These are phyloP conservation scores for Euclidium syriacum DNA, from an alignment of 345 rosid genomes.

Conservation along the genomic window DNA sequence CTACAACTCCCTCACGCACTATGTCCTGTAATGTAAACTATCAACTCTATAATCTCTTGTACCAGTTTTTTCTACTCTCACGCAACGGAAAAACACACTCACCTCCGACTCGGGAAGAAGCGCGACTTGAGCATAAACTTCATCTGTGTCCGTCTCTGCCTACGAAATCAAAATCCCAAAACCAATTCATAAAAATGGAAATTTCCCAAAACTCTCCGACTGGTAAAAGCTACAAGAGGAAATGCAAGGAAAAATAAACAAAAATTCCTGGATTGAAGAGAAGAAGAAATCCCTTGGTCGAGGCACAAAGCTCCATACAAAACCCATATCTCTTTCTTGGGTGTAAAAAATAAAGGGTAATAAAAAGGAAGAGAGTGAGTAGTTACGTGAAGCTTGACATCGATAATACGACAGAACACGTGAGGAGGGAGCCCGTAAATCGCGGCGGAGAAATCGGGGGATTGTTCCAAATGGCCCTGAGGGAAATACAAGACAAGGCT, in stretches of 20 bases:
- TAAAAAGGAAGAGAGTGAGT: not conserved
- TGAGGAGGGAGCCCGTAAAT: constrained; percentile 64
- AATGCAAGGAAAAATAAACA: not conserved
- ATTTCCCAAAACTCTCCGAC: no score
- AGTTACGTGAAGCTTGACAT: constrained; percentile 86
- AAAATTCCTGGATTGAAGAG: no score
- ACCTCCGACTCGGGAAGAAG: constrained; percentile 83
- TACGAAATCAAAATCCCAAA: constrained; percentile 31
- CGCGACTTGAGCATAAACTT: constrained; percentile 89
- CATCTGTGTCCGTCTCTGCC: constrained; percentile 94
- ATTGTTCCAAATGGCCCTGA: constrained; percentile 90
- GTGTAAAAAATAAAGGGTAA: not conserved
- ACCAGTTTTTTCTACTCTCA: no score
- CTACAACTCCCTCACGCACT: constrained; percentile 45
- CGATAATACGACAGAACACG: constrained; percentile 85
- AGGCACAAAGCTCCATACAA: constrained; percentile 23
- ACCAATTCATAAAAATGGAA: no score
- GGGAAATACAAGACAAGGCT: constrained; percentile 81
- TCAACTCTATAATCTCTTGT: not conserved
- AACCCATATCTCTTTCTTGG: not conserved
- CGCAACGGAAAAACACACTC: constrained; percentile 22
- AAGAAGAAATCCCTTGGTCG: no score
- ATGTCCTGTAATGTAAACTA: constrained; percentile 39
- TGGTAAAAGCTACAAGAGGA: not conserved
- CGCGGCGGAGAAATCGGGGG: constrained; percentile 62